Conservation (phyloP, 208 protist species). For the Acanthamoeba pearcei region DNA sequence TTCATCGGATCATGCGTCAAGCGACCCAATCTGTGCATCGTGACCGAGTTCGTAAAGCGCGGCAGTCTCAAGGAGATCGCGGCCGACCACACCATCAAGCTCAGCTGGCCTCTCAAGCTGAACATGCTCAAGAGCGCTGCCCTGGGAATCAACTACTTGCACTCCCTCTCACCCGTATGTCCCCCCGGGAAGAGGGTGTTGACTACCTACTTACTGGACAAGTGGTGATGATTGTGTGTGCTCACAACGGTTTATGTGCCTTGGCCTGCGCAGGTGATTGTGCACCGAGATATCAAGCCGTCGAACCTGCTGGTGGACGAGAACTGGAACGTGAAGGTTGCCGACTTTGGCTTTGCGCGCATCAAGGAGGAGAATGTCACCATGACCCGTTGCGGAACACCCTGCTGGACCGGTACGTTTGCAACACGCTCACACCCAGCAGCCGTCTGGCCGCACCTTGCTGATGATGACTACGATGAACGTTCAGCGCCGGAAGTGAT, state of each 20-base stretch:
- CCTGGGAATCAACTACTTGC: constrained; percentile 84
- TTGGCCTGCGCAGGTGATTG: constrained; percentile 73
- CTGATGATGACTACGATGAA: neutral
- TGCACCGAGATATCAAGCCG: constrained; percentile 84
- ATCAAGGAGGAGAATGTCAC: constrained; percentile 52
- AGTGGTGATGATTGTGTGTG: neutral
- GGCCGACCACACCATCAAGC: neutral
- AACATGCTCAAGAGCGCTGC: neutral
- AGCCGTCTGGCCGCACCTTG: neutral
- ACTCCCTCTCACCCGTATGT: constrained; percentile 71
- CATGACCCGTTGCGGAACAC: constrained; percentile 61
- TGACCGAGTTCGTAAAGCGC: constrained; percentile 16
- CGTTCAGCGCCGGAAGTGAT: constrained; percentile 66
- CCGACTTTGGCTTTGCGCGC: constrained; percentile 56
- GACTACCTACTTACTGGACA: too few species aligned
- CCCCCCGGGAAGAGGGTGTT: too few species aligned
- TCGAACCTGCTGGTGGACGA: constrained; percentile 83
- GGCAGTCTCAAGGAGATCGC: neutral
- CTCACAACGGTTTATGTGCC: neutral
- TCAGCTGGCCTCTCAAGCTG: constrained; percentile 54
- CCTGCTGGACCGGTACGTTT: constrained; percentile 59
- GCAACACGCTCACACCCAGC: neutral
- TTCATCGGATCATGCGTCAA: neutral
- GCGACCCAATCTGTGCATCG: neutral
- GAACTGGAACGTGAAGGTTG: constrained; percentile 82